Conservation (phyloP, 1,139 yeast species). For the Hemisphaericaspora xylofermentans region DNA sequence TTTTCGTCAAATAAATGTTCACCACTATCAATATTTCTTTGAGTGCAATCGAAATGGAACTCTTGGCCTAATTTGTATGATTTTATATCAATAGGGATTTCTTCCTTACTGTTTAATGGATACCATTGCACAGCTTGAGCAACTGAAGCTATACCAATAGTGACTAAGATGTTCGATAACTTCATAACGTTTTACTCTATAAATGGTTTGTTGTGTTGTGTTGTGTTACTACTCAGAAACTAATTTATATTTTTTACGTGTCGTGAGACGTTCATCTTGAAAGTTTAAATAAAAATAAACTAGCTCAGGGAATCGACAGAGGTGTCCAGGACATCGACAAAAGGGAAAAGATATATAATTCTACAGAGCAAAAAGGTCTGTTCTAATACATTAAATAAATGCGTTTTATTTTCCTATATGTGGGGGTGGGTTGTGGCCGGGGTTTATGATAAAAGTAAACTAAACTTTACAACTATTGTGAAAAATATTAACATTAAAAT, state of each 20-base stretch:
- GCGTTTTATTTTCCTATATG: conserved; percentile 4
- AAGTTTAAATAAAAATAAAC: no score
- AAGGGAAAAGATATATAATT: not conserved
- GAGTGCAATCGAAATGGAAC: conserved; percentile 59
- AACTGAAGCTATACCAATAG: conserved; percentile 7
- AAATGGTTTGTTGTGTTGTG: not conserved
- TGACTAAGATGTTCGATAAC: conserved; percentile 6
- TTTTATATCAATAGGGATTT: conserved; percentile 34
- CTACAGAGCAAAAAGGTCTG: not conserved
- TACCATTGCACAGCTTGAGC: conserved; percentile 28
- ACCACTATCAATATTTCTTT: conserved; percentile 70
- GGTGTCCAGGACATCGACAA: no score
- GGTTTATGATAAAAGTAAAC: not conserved
- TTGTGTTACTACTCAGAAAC: not conserved
- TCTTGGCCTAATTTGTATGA: conserved; percentile 45
- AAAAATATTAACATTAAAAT: conserved; percentile 6
- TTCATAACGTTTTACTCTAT: no score
- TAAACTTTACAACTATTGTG: conserved; percentile 5
- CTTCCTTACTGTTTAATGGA: conserved; percentile 36
- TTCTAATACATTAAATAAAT: conserved; percentile 3
- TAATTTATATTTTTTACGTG: not conserved
- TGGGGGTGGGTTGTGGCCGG: not conserved
- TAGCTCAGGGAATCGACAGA: no score
- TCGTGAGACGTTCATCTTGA: not conserved
- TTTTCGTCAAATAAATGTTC: conserved; percentile 69